Percentiles rank a stretch among this genome's conserved stretches.
phyloP scores from a whole-genome alignment of 257 asterid genomes.

The Echites panduratus region DNA sequence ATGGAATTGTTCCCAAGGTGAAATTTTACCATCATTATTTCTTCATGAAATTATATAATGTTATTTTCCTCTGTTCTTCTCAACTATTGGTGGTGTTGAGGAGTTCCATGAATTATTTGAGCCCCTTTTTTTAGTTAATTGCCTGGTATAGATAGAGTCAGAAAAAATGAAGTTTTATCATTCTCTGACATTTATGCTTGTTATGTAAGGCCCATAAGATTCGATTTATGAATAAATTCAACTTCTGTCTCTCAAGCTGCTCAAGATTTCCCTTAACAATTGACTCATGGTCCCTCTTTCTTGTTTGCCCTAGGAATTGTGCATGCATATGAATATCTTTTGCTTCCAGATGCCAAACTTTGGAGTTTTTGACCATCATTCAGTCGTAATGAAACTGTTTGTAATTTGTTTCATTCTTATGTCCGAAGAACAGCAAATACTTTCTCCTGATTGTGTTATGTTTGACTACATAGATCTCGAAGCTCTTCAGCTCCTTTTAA shows the following conservation, averaged over 20 bases:
- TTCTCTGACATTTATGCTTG: not conserved
- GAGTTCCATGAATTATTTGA: not conserved
- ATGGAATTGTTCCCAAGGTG: conserved; percentile 96
- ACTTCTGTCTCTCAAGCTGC: not conserved
- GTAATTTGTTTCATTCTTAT: not conserved
- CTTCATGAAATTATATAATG: not conserved
- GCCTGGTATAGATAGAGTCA: not conserved
- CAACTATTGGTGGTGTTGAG: not conserved
- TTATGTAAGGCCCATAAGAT: not conserved
- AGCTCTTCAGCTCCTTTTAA: not conserved
- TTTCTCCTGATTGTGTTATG: not conserved
- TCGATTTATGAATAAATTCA: not conserved
- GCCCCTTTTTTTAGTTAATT: not conserved
- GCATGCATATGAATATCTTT: not conserved
- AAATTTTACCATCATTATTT: conserved; percentile 5
- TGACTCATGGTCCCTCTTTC: not conserved
- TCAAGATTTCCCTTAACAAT: not conserved
- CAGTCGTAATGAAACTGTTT: not conserved
- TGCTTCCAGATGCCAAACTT: not conserved
- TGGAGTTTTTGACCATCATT: not conserved
- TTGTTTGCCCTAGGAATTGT: not conserved
- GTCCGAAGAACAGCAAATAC: not conserved
- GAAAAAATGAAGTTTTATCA: not conserved
- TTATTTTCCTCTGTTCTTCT: not conserved
- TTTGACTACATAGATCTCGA: not conserved